phyloP scores from a whole-genome alignment of 1,284 basidiomycete species.

The Sporisorium sorghi region DNA sequence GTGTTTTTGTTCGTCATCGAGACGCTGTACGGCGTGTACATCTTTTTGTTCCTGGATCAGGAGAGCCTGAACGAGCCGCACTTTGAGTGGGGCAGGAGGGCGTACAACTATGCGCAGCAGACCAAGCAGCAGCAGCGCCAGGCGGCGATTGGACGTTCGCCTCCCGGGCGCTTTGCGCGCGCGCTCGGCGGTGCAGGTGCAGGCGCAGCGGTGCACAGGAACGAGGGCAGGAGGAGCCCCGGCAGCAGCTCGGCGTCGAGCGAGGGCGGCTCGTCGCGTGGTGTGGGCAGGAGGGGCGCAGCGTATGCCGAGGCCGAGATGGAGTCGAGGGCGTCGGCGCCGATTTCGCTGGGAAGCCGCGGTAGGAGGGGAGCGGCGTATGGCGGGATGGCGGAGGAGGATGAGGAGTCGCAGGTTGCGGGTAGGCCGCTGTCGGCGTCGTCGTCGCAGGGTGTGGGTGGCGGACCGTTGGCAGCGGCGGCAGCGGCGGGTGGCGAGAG shows the following conservation, averaged over 20 bases:
- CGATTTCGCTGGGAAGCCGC: conserved; percentile 50
- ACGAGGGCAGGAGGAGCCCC: conserved; percentile 24
- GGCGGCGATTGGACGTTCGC: conserved; percentile 20
- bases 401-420: conserved; percentile 43
- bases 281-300: conserved; percentile 50
- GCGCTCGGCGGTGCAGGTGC: conserved; percentile 21
- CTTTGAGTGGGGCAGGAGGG: conserved; percentile 66
- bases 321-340: conserved; percentile 36
- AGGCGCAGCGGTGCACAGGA: conserved; percentile 21
- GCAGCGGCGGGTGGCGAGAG: conserved; percentile 30
- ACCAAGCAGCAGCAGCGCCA: conserved; percentile 23
- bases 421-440: conserved; percentile 17
- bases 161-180: conserved; percentile 1
- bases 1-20: conserved; percentile 63
- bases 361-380: conserved; percentile 57
- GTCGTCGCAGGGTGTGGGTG: conserved; percentile 15
- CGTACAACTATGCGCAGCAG: conserved; percentile 62
- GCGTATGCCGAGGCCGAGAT: conserved; percentile 59
- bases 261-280: background rate
- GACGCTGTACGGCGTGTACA: conserved; percentile 61
- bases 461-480: conserved; percentile 36
- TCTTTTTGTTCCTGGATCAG: conserved; percentile 69
- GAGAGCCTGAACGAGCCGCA: conserved; percentile 72
- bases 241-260: conserved; percentile 12
- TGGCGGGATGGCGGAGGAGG: conserved; percentile 45